Base-by-base conservation (phyloP, 768 basidiomycete genomes). In the Tricholoma furcatifolium region DNA sequence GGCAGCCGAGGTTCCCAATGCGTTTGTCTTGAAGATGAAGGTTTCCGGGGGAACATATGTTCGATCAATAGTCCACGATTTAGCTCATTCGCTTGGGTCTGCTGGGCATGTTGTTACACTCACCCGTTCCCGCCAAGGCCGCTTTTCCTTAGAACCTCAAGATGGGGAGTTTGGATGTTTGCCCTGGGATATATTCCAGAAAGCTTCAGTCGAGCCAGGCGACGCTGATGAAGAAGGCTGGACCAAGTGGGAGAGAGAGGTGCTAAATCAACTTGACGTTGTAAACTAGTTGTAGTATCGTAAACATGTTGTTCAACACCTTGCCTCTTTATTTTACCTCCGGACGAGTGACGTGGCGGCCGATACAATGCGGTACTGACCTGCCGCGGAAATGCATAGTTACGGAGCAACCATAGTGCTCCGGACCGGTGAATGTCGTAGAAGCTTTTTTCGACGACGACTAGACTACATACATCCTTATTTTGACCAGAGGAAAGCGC, bases 11-110 rank as follows among this genome's bases (percentile, higher is more conserved):
- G 62, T 68, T 3, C 91, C 95, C 1, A 79, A 86, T 1, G 87
- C 87, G 18, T 97, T 98, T 67, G 85, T 87, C 8, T 74, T 99
- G 57, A 82, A 80, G 50, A 96, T 99, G 94, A 88, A 78, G 56
- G 97, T 98, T 6, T 95, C 94, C 8, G 90, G 91, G 23, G 97
- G 97, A 36, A 98, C 97, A 12, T 99, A 99, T 63, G 95, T 99
- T 49, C 87, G 97, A 45, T 94, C 90, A 1, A 88, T 99, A 59
- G 88, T 95, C 39, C 93, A 98, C 66, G 97, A 99, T 67, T 77
- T 99, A 7, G 93, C 88, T 14, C 84, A 83, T 56, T 81, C 85
- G 1, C 65, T 99, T 17, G 91, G 86, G 2, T 91, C 89, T 21
- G 91, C 91, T 4, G 97, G 93, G 0, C 93, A 97, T 67, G 94